Base-by-base conservation (phyloP, 2,329 filamentous ascomycete species). In the Didymella arachidicola region DNA sequence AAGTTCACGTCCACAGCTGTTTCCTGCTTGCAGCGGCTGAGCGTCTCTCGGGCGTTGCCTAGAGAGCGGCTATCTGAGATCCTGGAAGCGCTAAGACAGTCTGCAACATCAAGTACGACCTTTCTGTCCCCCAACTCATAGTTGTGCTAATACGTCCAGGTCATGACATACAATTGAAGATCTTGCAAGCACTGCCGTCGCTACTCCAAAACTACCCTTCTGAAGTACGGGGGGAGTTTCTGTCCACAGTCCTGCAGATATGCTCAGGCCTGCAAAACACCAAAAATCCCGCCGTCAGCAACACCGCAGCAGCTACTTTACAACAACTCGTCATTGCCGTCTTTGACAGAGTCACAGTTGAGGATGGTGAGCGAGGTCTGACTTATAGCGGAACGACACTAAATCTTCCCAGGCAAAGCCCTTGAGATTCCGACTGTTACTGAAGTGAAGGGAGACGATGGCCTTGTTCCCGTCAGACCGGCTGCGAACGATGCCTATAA, bases 261-360 rank as follows among this genome's bases (percentile, higher is more conserved):
- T 98, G 95, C 79, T 95, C 95, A 60, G 89, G 92, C 49, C 79
- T 99, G 47, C 93, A 98, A 78, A 89, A 87, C 56, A 95, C 91
- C 77, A 98, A 97, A 79, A 96, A 93, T 79, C 87, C 89, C 26
- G 93, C 96, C 50, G 93, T 99, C 67, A 96, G 94, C 73, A 96
- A 96, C 69, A 98, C 96, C 1, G 95, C 95, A 10, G 92, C 94
- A 26, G 95, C 95, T n/a, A 98, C 95, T 2, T 81, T 99, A 53
- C 94, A 97, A 77, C 95, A 98, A 76, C 85, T 99, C 14, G 89
- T 98, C 7, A 92, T 95, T 30, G 90, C 91, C 0, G 90, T 97
- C 0, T 98, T 97, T 77, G 95, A 98, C 74, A 95, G 96, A 75
- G 92, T 97, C 2, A 86, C 88, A 0, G 80, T 81, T 6, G 93